Evolutionary conservation across 2,329 filamentous ascomycete species (phyloP).

Genomic region (Hawksworthiomyces lignivorus): DNA sequence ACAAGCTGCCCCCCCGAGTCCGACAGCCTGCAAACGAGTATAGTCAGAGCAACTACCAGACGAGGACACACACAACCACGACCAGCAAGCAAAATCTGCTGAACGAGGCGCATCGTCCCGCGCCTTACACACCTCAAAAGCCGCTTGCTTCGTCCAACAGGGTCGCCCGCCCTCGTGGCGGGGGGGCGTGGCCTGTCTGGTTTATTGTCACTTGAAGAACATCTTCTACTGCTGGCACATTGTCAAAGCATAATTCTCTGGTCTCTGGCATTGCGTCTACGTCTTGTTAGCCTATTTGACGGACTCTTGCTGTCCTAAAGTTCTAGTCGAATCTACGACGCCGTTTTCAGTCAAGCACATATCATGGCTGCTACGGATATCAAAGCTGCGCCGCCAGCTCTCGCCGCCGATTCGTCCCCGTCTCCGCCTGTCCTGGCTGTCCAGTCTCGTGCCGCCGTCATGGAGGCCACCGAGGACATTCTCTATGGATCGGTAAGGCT

Average conservation of each 20-base stretch:
- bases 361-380: slow-evolving; percentile 5
- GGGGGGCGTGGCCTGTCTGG: slow-evolving; percentile 7
- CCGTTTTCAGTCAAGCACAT: background rate
- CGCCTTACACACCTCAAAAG: background rate
- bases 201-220: background rate
- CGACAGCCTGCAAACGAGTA: too few relatives aligned
- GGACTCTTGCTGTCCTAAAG: too few relatives aligned
- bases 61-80: too few relatives aligned
- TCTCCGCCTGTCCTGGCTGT: slow-evolving; percentile 7
- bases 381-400: background rate
- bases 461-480: slow-evolving; percentile 77
- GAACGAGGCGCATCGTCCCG: background rate
- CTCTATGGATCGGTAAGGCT: slow-evolving; percentile 71
- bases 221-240: too few relatives aligned
- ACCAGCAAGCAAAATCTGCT: too few relatives aligned
- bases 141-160: slow-evolving; percentile 5
- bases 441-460: slow-evolving; percentile 32
- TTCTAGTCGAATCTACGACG: too few relatives aligned
- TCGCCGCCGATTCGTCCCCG: background rate
- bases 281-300: background rate
- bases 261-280: background rate
- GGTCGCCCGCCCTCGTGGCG: slow-evolving; percentile 13
- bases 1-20: too few relatives aligned
- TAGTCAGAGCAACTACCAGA: too few relatives aligned
- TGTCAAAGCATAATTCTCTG: too few relatives aligned